Evolutionary conservation across 768 basidiomycete genomes (phyloP).

Genomic region (Dictyophora rubrovolvata): DNA sequence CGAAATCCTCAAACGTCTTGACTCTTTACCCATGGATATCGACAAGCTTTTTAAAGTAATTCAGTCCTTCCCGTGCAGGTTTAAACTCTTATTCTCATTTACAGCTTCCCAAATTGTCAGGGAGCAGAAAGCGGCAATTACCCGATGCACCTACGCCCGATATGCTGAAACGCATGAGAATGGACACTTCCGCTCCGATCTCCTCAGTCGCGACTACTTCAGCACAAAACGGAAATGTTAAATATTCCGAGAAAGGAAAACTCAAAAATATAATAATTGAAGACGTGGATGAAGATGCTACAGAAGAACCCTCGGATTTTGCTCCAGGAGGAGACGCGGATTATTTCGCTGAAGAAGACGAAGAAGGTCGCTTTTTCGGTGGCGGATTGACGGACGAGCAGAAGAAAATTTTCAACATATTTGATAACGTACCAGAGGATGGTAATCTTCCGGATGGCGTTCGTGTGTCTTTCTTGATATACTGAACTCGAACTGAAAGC

Average conservation of each 20-base stretch:
- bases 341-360: conserved; percentile 85
- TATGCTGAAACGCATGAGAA: conserved; percentile 70
- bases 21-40: conserved; percentile 16
- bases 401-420: conserved; percentile 91
- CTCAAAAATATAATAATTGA: conserved; percentile 44
- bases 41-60: conserved; percentile 20
- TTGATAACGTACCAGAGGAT: conserved; percentile 55
- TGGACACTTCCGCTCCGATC: conserved; percentile 27
- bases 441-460: conserved; percentile 62
- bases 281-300: conserved; percentile 40
- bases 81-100: neutral
- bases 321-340: conserved; percentile 84
- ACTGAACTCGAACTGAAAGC: conserved; percentile 4
- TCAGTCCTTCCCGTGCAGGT: neutral
- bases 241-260: conserved; percentile 18
- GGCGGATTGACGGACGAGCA: conserved; percentile 89
- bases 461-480: conserved; percentile 21
- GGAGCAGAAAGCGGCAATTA: conserved; percentile 60
- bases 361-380: conserved; percentile 87
- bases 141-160: conserved; percentile 70
- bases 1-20: neutral
- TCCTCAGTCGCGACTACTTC: neutral
- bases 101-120: conserved; percentile 60
- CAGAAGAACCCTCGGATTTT: conserved; percentile 35
- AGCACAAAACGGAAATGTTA: neutral